Evolutionary conservation across 805 yeast species (phyloP).

Genomic region (Yueomyces sinensis): DNA sequence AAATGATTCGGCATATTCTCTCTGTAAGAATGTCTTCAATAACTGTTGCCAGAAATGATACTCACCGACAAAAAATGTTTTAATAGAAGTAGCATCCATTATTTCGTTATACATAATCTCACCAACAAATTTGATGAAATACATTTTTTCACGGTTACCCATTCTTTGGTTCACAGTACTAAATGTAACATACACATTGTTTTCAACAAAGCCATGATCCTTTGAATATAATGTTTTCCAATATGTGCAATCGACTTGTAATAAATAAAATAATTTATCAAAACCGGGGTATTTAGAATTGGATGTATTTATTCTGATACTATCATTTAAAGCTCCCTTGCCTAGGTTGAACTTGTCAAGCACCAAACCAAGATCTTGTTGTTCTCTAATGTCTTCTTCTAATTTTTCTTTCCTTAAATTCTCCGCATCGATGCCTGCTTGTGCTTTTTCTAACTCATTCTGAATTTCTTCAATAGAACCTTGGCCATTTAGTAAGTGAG

Average conservation of each 20-base stretch:
- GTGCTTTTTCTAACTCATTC: constrained; percentile 47
- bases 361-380: constrained; percentile 66
- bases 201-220: constrained; percentile 18
- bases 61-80: constrained; percentile 16
- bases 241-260: constrained; percentile 76
- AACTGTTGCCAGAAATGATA: constrained; percentile 32
- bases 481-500: constrained; percentile 57
- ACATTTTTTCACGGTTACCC: constrained; percentile 52
- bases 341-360: constrained; percentile 45
- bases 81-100: constrained; percentile 10
- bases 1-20: constrained; percentile 23
- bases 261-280: constrained; percentile 65
- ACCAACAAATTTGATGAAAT: constrained; percentile 45
- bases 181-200: constrained; percentile 18
- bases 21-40: constrained; percentile 26
- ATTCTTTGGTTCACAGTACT: constrained; percentile 20
- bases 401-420: constrained; percentile 59
- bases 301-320: constrained; percentile 3
- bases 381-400: constrained; percentile 61
- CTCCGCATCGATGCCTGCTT: constrained; percentile 55
- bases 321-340: not conserved
- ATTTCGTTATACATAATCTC: constrained; percentile 32
- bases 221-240: constrained; percentile 40
- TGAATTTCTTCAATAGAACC: constrained; percentile 69
- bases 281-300: constrained; percentile 25